Conservation (phyloP, 225 moss, liverwort and hornwort species). For the Polytrichum formosum region DNA sequence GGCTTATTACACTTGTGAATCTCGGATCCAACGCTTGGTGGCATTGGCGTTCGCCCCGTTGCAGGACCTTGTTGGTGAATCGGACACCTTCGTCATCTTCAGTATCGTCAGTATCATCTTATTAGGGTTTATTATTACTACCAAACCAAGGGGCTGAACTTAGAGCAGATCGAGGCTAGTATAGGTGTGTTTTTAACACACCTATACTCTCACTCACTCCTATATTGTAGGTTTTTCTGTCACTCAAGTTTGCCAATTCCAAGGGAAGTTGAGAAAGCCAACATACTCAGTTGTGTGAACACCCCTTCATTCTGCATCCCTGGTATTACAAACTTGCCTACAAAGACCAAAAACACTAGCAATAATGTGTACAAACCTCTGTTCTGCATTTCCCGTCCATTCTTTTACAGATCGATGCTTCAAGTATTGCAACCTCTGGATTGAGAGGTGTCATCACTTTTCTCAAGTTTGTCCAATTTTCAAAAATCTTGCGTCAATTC, state of each 20-base stretch:
- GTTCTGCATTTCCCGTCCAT: slow-evolving; percentile 43
- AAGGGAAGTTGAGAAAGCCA: no score
- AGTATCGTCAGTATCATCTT: slow-evolving; percentile 45
- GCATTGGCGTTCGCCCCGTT: slow-evolving; percentile 89
- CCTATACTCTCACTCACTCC: no score
- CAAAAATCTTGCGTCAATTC: not conserved
- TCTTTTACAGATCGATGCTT: slow-evolving; percentile 55
- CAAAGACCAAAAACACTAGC: not conserved
- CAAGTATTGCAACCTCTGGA: slow-evolving; percentile 54
- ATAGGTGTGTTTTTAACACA: no score
- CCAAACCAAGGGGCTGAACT: no score
- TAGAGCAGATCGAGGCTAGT: no score
- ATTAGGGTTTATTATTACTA: no score
- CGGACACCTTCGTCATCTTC: slow-evolving; percentile 71
- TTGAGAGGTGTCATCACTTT: slow-evolving; percentile 37
- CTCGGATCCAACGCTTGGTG: slow-evolving; percentile 83
- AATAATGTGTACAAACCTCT: slow-evolving; percentile 31
- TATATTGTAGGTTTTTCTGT: no score
- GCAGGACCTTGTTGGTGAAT: slow-evolving; percentile 79
- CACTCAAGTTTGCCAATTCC: no score
- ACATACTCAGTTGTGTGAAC: no score
- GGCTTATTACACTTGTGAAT: slow-evolving; percentile 76
- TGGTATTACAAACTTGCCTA: no score
- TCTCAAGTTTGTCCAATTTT: slow-evolving; percentile 10
- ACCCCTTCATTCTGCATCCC: no score